Evolutionary conservation across 495 filamentous ascomycete species (phyloP), one percentile per base, ranked within the genome.

Genomic region (Podospora pseudocomata): DNA sequence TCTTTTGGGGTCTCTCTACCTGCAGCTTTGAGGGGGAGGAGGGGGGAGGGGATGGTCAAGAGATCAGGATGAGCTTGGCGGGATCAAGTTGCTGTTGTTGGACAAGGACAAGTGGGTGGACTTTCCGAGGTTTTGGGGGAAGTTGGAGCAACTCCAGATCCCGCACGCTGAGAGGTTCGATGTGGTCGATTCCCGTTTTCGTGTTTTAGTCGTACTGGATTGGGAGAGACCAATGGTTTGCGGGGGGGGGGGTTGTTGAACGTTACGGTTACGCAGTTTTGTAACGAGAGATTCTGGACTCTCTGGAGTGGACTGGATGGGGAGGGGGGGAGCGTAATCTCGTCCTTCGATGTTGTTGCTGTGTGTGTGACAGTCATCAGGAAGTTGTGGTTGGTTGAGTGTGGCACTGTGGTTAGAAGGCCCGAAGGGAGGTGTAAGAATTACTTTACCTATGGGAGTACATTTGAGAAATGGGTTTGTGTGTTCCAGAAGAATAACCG

Each of bases 181-280:
- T 67, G 60, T 39, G 66, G 53, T 39, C 49, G 49, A 26, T 67
- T 63, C 65, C 60, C 60, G 27, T 57, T 67, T 57, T 16, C 23
- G 60, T 49, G 26, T 30, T 32, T 32, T 67, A 63, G 66, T 28
- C 60, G 55, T 20, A 26, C 55, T 20, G n/a, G 16, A 32, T 61
- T 61, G 1, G 19, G 59, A 13, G 5, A 30, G 23, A 30, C 16
- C 16, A 32, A 61, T 18, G 16, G 27, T 18, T 18, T 32, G 20
- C n/a, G 26, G 9, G 5, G 5, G 15, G 59, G n/a, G 59, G 19
- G 20, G 6, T 26, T 62, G 16, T 32, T 62, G 23, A 9, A 58
- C 55, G 55, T 19, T 26, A 58, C 55, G 23, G 55, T 32, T 32
- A 32, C 30, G 30, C 30, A 32, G 30, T 32, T 32, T 32, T 32